These are phyloP conservation scores for Aspergillus homomorphus DNA, from an alignment of 495 filamentous ascomycete species.

Conservation along the genomic window DNA sequence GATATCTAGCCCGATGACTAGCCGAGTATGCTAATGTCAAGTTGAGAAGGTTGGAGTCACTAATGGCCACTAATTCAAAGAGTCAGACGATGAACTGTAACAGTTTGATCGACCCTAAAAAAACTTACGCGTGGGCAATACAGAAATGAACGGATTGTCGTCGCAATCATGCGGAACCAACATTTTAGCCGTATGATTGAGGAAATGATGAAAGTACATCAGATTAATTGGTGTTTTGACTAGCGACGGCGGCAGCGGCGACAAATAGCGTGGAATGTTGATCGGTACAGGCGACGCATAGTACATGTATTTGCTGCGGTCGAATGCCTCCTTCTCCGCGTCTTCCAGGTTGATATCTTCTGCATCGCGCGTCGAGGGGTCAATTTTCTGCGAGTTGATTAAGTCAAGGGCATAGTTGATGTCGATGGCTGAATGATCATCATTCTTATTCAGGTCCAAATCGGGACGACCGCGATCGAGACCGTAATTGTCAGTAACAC, in stretches of 20 bases:
- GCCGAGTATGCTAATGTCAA: constrained; percentile 80
- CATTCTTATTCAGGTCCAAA: constrained; percentile 63
- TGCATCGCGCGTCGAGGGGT: constrained; percentile 16
- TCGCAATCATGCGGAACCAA: constrained; percentile 73
- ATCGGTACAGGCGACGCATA: constrained; percentile 68
- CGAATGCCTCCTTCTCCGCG: background rate
- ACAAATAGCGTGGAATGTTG: constrained; percentile 61
- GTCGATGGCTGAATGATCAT: constrained; percentile 58
- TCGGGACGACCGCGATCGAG: constrained; percentile 68
- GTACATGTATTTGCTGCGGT: constrained; percentile 38
- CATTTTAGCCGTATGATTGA: constrained; percentile 74
- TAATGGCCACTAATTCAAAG: constrained; percentile 58
- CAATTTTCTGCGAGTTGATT: constrained; percentile 18
- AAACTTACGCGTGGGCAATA: constrained; percentile 64
- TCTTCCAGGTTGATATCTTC: constrained; percentile 13
- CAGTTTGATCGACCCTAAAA: background rate
- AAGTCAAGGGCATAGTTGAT: constrained; percentile 38
- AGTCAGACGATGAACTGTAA: background rate
- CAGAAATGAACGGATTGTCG: constrained; percentile 69
- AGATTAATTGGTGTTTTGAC: constrained; percentile 76
- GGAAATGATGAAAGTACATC: constrained; percentile 73
- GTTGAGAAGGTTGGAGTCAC: constrained; percentile 66
- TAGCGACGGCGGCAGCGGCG: constrained; percentile 64
- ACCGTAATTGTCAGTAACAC: constrained; percentile 54
- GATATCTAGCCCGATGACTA: constrained; percentile 73